Evolutionary conservation across 768 basidiomycete genomes (phyloP), one percentile per base, ranked within the genome.

Genomic region (Strobilomyces confusus): DNA sequence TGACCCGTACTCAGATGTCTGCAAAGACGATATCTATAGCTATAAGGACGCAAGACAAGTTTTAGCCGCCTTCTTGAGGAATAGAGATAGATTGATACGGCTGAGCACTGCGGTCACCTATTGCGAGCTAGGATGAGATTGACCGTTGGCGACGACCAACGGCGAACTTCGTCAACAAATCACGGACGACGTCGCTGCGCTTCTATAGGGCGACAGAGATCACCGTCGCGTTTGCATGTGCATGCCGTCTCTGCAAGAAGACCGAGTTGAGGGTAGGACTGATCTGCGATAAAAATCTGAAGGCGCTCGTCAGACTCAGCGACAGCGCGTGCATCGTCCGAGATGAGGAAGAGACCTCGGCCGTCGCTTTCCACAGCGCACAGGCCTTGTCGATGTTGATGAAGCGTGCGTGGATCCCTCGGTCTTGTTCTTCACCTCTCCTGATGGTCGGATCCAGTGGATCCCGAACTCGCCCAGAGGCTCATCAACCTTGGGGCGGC

Each of bases 221-320:
- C 32, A 42, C 42, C 56, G 49, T 40, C 67, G 65, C 4, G 67
- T 58, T 30, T 70, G 68, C 58, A 59, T 57, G 6, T 70, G 53
- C 40, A 29, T 69, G 5, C 69, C 69, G 0, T 62, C 67, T 9
- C 65, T 69, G 62, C 54, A 64, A 66, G 33, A 48, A 55, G 15
- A 0, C 22, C 4, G 52, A 55, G 2, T 36, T 70, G 30, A 59
- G 40, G 34, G 22, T 25, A 0, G 43, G 41, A 17, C 25, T 70
- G 14, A 46, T 64, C 14, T 57, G 15, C 17, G 23, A 70, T 1
- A 40, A 41, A n/a, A 62, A 66, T 29, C 15, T 69, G 54, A 42
- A 43, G 20, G 36, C 15, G 17, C 55, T 69, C 15, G 51, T 70
- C 38, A 25, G 53, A 8, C 44, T 61, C 2, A 66, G 60, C 14